Percentiles rank a stretch among this genome's conserved stretches.
Conservation (phyloP, 148 eudicot species). For the Diospyros kaki region DNA sequence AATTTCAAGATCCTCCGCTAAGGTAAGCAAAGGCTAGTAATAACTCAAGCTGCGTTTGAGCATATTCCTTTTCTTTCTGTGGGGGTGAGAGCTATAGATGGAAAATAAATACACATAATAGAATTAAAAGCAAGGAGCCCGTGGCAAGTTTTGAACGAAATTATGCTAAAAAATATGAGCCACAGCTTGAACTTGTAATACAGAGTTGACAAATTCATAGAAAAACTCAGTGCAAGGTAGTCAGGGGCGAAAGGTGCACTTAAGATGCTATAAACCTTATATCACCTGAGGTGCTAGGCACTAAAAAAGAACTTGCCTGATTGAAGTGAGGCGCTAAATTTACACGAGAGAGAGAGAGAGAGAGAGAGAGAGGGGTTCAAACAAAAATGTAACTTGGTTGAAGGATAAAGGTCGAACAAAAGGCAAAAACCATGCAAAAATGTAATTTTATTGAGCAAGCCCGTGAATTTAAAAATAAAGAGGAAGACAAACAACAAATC, state of each 20-base stretch:
- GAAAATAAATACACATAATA: background rate
- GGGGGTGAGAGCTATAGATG: background rate
- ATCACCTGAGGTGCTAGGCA: no score
- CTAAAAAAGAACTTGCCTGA: no score
- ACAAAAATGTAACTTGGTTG: no score
- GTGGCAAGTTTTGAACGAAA: slow-evolving; percentile 3
- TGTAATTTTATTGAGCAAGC: no score
- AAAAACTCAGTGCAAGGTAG: background rate
- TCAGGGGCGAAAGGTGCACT: no score
- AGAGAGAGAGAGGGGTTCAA: background rate
- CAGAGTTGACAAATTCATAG: background rate
- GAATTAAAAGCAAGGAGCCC: background rate
- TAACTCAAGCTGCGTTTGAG: background rate
- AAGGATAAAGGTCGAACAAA: no score
- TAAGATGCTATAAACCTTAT: no score
- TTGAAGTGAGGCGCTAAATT: background rate
- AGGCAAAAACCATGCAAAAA: no score
- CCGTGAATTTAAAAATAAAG: no score
- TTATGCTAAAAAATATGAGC: background rate
- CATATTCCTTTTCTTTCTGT: background rate
- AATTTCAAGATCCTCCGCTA: background rate
- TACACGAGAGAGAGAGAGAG: no score
- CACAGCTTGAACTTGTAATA: background rate
- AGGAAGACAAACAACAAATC: no score
- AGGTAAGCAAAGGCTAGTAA: background rate